Evolutionary conservation across 2,329 filamentous ascomycete species (phyloP), one percentile per base, ranked within the genome.

Genomic region (Ophiostoma quercus): DNA sequence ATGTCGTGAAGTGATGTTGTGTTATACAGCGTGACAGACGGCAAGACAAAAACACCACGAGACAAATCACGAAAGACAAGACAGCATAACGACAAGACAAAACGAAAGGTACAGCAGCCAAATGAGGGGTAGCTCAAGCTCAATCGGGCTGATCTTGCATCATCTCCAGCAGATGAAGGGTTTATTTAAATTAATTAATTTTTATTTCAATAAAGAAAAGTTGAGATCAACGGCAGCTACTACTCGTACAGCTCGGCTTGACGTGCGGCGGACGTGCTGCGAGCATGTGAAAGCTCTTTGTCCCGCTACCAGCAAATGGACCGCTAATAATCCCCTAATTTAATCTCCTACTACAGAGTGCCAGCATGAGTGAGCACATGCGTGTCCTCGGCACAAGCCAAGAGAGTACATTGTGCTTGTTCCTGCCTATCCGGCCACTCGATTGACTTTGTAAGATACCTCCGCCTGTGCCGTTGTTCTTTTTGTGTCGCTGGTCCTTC

Each of bases 111-210:
- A 34, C 34, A 5, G 34, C 34, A 34, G 19, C 47, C 14, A 54
- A 54, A 54, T 29, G 22, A 57, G 51, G 51, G 51, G 51, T 57
- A 57, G 51, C n/a, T 57, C 25, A 22, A 54, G 47, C 47, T 57
- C 12, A 2, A 19, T 16, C 4, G 43, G 19, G 25, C 25, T 19
- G 43, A 47, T 47, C 43, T 47, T 47, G 43, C 41, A 43, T 43
- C 34, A 34, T 34, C 34, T 34, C 1, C 25, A 29, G 25, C 25
- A 29, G 8, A 34, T 34, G 4, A 34, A 34, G 34, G 34, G 34
- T 34, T 34, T 34, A 34, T 34, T 34, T 34, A 14, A 19, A n/a
- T 47, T 47, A 7, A 43, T 43, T 16, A 43, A 43, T 43, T 43
- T 14, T 14, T 43, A 14, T 43, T 43, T 43, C 25, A 43, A 34